Percentiles rank a stretch among this genome's conserved stretches.
Evolutionary conservation across 2,329 filamentous ascomycete species (phyloP).

Genomic region (Fusarium sp.): DNA sequence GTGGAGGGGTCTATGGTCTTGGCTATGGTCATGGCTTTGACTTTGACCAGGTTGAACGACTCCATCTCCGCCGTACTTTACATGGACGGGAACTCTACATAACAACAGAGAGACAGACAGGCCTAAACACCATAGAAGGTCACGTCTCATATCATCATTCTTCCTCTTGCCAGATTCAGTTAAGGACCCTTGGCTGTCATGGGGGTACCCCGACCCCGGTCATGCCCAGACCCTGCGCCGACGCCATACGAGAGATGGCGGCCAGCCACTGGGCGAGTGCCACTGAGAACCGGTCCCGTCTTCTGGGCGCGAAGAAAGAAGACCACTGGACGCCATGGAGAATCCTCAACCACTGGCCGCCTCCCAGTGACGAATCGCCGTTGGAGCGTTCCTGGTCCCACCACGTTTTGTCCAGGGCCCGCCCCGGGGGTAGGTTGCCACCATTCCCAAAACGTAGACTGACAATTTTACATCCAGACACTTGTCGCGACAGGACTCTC

Average conservation of each 20-base stretch:
- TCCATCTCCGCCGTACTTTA: background rate
- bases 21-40: slow-evolving; percentile 20
- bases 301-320: slow-evolving; percentile 2
- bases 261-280: background rate
- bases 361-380: slow-evolving; percentile 32
- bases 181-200: slow-evolving; percentile 26
- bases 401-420: slow-evolving; percentile 24
- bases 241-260: background rate
- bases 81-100: slow-evolving; percentile 1
- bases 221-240: slow-evolving; percentile 14
- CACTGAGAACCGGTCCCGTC: background rate
- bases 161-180: slow-evolving; percentile 19
- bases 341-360: slow-evolving; percentile 19
- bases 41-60: background rate
- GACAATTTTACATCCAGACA: background rate
- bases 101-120: background rate
- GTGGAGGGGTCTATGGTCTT: slow-evolving; percentile 18
- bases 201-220: slow-evolving; percentile 11
- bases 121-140: background rate
- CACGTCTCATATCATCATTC: slow-evolving; percentile 3
- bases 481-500: background rate
- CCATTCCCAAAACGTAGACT: background rate
- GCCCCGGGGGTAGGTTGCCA: background rate
- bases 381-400: slow-evolving; percentile 30
- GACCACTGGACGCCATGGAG: background rate